Base-by-base conservation (phyloP, 2,329 filamentous ascomycete genomes). In the Ophiostoma quercus region DNA sequence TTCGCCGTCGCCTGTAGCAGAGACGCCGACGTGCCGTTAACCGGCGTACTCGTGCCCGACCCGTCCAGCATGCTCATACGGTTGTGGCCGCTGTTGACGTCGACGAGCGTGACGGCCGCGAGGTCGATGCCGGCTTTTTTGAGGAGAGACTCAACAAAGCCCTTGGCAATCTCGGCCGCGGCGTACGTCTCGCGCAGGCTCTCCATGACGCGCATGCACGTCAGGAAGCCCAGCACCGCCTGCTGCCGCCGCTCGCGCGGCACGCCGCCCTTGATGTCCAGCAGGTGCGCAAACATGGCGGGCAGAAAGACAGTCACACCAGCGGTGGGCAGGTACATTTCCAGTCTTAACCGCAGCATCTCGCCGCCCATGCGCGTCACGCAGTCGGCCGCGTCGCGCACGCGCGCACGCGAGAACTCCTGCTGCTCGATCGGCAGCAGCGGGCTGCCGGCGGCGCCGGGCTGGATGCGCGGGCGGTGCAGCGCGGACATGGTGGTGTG, bases 121-220 rank as follows among this genome's bases (percentile, higher is more conserved):
- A 92, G 82, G 70, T 91, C 88, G 72, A 95, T 93, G 70, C 91
- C 88, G 9, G 92, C 92, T 81, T 96, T 96, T 72, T 91, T 89
- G 73, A 97, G 90, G 0, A 93, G 92, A 1, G 93, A 92, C 77
- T 96, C 92, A n/a, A 97, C 84, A 81, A 97, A 97, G 2, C 92
- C 92, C 0, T 92, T 94, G n/a, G 92, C 93, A 75, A 95, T 97
- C 78, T 97, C 94, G n/a, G 94, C 94, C 0, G 94, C 93, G 0
- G 93, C 89, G 76, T 98, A 97, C 39, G 93, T 92, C 76, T 97
- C 92, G 51, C 93, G 88, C 22, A 98, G 84, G 73, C 90, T 90
- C 77, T 93, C 89, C 83, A 97, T 91, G 71, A 97, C 92, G 66
- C 89, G 87, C 92, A 97, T 97, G 80, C 94, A 97, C 77, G 93